Evolutionary conservation across 2,329 filamentous ascomycete species (phyloP), one percentile per base, ranked within the genome.

Genomic region (Eurotiales sp.): DNA sequence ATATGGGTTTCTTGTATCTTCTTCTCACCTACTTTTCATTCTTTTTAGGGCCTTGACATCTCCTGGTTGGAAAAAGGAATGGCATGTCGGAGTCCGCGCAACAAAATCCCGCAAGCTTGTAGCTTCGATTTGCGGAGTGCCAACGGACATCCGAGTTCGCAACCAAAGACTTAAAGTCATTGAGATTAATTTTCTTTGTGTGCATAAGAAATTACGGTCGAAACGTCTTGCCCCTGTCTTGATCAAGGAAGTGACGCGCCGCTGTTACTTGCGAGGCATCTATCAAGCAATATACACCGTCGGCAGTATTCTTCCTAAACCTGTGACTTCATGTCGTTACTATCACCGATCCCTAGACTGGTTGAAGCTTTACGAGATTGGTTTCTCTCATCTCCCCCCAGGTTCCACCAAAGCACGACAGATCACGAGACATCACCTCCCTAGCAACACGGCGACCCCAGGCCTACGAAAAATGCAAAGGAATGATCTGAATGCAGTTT

Each of bases 241-340:
- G 48, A 99, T 99, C 77, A 96, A 96, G 72, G 93, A 99, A 69
- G 90, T 99, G 61, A 99, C 93, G 4, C 86, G 93, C 43, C 82
- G 90, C 57, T 95, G 90, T 77, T 95, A 97, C 71, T 73, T 90
- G 43, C 79, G 87, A 57, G 88, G 86, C 51, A 86, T 95, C 58
- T 97, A 87, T 80, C 93, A 99, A 72, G 93, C 92, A 45, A 88
- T 99, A 53, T 97, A 96, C 75, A 99, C 93, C 1, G 93, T 86
- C 23, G 93, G 93, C 34, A 85, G 92, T 17, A 85, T 99, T 34
- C 80, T 99, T 2, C 93, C 93, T 23, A 95, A 86, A 32, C 93
- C 93, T 4, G 83, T 99, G 56, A 91, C 88, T 71, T 96, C 90
- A 10, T 95, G 90, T 65, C 84, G 93, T 58, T 99, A 99, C 77